Base-by-base conservation (phyloP, 441 rosid genomes). In the Flueggea neowawraea region DNA sequence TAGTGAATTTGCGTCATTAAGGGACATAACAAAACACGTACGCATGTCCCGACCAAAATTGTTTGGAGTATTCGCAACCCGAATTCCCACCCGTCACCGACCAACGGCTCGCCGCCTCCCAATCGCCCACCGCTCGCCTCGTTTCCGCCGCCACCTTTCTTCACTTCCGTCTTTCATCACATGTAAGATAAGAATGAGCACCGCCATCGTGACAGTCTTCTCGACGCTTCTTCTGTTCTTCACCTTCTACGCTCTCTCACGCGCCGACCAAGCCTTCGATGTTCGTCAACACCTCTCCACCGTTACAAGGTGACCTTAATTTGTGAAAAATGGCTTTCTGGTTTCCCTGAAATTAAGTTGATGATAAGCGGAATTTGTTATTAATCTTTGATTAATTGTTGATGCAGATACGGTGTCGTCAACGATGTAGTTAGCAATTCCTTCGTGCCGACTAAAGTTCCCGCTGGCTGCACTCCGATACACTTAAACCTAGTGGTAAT, bases 401-500 rank as follows among this genome's bases (percentile, higher is more conserved):
- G 28, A 12, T 72, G 83, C 83, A 94, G 99, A 74, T 91, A 95
- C 65, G 80, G 75, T 61, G 85, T 55, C 43, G 88, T 71, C 56
- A 86, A 80, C 71, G 87, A 74, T 70, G 76, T 72, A 6, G 86
- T 52, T 39, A 73, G 71, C 22, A 6, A 14, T 50, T 67, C 73
- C 45, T 82, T 74, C 32, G 66, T 68, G 14, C 76, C 75, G 5
- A 77, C 89, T 31, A 59, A 69, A 55, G 60, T 84, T 54, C 88
- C 90, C 3, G 62, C 73, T 60, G 89, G 82, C 22, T 94, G 99
- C 71, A 72, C 73, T 66, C 96, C 96, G 52, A 79, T 91, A 12
- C 97, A 91, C 78, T 65, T 94, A 60, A 94, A 89, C 72, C 90
- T 94, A 8, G 96, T 94, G 94, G 97, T 94, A 84, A 52, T 32